A percentile compares a stretch with the other conserved stretches of the same genome.
phyloP scores from a whole-genome alignment of 768 basidiomycete species.

The Tulasnella sp. region DNA sequence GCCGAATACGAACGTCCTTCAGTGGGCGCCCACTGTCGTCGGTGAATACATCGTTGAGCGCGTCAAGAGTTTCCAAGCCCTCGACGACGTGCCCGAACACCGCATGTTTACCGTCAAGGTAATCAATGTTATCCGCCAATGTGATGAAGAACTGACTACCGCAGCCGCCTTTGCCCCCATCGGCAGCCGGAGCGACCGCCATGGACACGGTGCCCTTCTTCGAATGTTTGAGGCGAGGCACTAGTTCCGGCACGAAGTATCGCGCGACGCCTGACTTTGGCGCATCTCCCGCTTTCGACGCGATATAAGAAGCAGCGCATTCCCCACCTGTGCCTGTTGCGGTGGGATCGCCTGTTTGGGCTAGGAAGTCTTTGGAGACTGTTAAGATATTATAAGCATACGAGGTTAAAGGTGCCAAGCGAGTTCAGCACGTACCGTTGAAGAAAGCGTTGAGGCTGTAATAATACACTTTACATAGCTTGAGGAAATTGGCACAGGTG shows the following conservation, averaged over 20 bases:
- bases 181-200: constrained; percentile 86
- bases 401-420: neutral
- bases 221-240: constrained; percentile 77
- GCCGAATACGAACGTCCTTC: constrained; percentile 90
- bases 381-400: constrained; percentile 22
- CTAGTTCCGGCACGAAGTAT: constrained; percentile 83
- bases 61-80: constrained; percentile 85
- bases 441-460: constrained; percentile 98
- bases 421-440: constrained; percentile 63
- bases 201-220: constrained; percentile 89
- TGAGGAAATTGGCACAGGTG: constrained; percentile 93
- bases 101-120: constrained; percentile 90
- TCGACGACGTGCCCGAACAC: constrained; percentile 97
- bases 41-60: constrained; percentile 85
- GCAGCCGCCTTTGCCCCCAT: constrained; percentile 67
- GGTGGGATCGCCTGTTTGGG: constrained; percentile 93
- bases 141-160: constrained; percentile 98
- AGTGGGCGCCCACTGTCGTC: constrained; percentile 87
- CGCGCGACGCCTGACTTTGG: constrained; percentile 48
- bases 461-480: constrained; percentile 95
- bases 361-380: constrained; percentile 98
- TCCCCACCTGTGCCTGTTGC: constrained; percentile 93
- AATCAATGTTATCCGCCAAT: constrained; percentile 83
- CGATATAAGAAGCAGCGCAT: constrained; percentile 76
- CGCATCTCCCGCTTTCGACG: constrained; percentile 43